Evolutionary conservation across 1,139 yeast species (phyloP), one percentile per base, ranked within the genome.

Genomic region (Geotrichum phurueaensis): DNA sequence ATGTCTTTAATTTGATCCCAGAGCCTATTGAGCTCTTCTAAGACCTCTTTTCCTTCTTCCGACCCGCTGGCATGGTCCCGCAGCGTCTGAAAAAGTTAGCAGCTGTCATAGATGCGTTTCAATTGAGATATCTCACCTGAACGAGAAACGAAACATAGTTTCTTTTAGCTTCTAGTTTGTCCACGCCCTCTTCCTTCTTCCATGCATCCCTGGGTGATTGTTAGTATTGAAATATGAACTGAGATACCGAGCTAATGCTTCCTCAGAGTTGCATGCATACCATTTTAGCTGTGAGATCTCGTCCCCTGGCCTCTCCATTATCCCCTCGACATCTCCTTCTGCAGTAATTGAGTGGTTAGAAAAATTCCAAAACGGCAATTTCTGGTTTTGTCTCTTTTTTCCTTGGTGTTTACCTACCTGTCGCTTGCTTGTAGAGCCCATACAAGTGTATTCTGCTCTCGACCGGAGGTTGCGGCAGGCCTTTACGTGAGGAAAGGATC

Each of bases 371-470:
- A 25, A 3, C 13, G 18, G 18, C 49, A 23, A 27, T 23, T 50
- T 20, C 31, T n/a, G 18, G 15, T 13, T 33, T n/a, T 31, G 20
- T 23, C 6, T 23, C 10, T 53, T 9, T 22, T n/a, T n/a, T 23
- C 20, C 15, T 20, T 43, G 4, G 51, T 23, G 13, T 25, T 2
- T 25, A 43, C 54, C 9, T 56, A 59, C 62, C 62, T 29, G 95
- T 88, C 1, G 96, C 92, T 70, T 89, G 96, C 69, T 89, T 89
- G 74, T 89, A 89, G 57, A 89, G 78, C 0, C 96, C 96, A 71
- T 89, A 89, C 7, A 89, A 78, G 62, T 80, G 81, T 61, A 87
- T 84, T 47, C 96, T 73, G 63, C 80, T 83, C 60, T 85, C 88
- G 1, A 89, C 83, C 0, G 96, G 92, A 0, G 96, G 96, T 53